Percentiles rank a stretch among this genome's conserved stretches.
Evolutionary conservation across 164 flowering plant genomes (phyloP).

Genomic region (Tetrastigma voinierianum): DNA sequence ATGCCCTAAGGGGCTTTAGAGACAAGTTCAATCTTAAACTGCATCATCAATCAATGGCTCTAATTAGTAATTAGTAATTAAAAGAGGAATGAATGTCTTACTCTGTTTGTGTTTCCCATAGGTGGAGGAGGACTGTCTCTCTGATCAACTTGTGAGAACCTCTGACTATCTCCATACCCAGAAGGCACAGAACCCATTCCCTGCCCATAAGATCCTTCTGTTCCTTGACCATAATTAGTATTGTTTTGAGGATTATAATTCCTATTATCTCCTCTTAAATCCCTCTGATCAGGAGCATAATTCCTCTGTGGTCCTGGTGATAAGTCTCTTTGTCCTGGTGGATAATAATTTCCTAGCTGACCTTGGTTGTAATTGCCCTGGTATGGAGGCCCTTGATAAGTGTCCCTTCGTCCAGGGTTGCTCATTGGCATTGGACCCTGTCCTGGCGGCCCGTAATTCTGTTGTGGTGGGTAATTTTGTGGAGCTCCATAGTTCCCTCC

Average conservation of each 20-base stretch:
- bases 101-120: constrained; percentile 24
- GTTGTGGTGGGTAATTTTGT: constrained; percentile 31
- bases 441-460: constrained; percentile 27
- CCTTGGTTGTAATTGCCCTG: constrained; percentile 34
- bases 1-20: too few species aligned
- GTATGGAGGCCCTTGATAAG: constrained; percentile 27
- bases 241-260: constrained; percentile 26
- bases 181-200: constrained; percentile 12
- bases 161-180: constrained; percentile 24
- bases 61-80: not conserved
- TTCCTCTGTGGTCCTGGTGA: constrained; percentile 29
- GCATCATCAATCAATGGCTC: not conserved
- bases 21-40: too few species aligned
- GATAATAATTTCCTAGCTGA: constrained; percentile 23
- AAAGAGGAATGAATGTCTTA: constrained; percentile 17
- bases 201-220: constrained; percentile 7
- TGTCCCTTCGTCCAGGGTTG: too few species aligned
- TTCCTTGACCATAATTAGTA: constrained; percentile 27
- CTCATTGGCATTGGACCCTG: not conserved
- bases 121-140: constrained; percentile 19
- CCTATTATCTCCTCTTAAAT: constrained; percentile 27
- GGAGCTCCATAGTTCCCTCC: constrained; percentile 20
- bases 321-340: constrained; percentile 22
- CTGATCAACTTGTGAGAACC: constrained; percentile 19
- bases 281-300: constrained; percentile 27